Base-by-base conservation (phyloP, 345 rosid genomes). In the Kandelia obovata region DNA sequence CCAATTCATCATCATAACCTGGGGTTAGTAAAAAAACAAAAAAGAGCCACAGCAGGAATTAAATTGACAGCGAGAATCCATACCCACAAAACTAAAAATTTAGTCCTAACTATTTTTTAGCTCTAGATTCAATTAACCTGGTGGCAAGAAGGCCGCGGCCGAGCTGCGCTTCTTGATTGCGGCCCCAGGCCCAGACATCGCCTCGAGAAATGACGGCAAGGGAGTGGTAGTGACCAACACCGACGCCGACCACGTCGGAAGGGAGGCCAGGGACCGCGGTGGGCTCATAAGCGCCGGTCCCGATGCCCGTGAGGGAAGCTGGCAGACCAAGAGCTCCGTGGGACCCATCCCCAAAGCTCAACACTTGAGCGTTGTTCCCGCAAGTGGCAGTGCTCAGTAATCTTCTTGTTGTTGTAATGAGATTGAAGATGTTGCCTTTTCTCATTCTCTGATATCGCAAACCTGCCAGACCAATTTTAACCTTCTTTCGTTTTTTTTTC, bases 341-440 rank as follows among this genome's bases (percentile, higher is more conserved):
- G 80, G 73, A 78, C 20, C 92, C 96, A 63, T 92, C 97, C 9
- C 97, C 99, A 64, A 95, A 95, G 88, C 96, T 92, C 89, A 90
- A 77, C 1, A 73, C 76, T 19, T 55, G 58, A 10, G 49, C 49
- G 49, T 43, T 13, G 49, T 43, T 3, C 49, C 49, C 1, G 49
- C 4, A 43, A 43, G 49, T 39, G 43, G 1, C 11, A 37, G 57
- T 58, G 61, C 56, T 66, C 13, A 35, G 37, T 25, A 30, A 63
- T 62, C 66, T 66, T 60, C 28, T 15, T 25, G 16, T 21, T 31
- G 64, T 1, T 0, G 53, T 17, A 25, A 70, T 23, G 20, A 17
- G 60, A 61, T 34, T 34, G 28, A 25, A 15, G 52, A 62, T 5
- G 32, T 31, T 62, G 17, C 49, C 13, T 43, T 19, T 43, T 43